Percentiles rank a stretch among this genome's conserved stretches.
These are phyloP conservation scores for Hanseniaspora guilliermondii DNA, from an alignment of 805 yeast species.

Conservation along the genomic window DNA sequence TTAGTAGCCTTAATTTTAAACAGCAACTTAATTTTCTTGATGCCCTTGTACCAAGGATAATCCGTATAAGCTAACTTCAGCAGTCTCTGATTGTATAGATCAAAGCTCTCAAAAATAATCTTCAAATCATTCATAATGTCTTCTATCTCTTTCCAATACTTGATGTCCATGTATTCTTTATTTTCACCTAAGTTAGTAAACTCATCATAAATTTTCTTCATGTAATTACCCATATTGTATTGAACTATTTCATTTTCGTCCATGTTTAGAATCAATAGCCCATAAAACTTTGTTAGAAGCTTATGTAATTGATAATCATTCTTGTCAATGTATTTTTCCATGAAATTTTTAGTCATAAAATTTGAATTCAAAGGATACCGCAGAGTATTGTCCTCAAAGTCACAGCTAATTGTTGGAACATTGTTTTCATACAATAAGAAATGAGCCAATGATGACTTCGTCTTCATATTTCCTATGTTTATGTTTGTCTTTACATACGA, in stretches of 20 bases:
- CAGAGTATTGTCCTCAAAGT: conserved; percentile 28
- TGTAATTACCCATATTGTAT: conserved; percentile 15
- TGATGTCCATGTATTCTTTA: neutral
- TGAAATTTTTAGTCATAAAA: conserved; percentile 48
- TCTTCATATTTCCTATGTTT: conserved; percentile 33
- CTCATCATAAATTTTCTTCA: neutral
- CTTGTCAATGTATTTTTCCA: conserved; percentile 40
- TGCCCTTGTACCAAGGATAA: conserved; percentile 64
- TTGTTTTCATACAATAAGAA: conserved; percentile 58
- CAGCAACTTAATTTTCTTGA: conserved; percentile 46
- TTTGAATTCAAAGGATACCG: conserved; percentile 38
- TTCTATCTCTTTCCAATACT: neutral
- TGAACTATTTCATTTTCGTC: conserved; percentile 47
- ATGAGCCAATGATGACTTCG: conserved; percentile 40
- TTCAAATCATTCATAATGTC: neutral
- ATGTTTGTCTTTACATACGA: conserved; percentile 19
- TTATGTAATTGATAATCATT: conserved; percentile 39
- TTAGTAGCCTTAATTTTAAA: conserved; percentile 46
- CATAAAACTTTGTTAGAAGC: conserved; percentile 46
- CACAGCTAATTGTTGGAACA: conserved; percentile 46
- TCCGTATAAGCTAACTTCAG: conserved; percentile 46
- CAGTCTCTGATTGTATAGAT: conserved; percentile 35
- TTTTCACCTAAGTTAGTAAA: neutral
- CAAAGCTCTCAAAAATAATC: conserved; percentile 25
- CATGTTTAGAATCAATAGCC: conserved; percentile 41